phyloP scores from a whole-genome alignment of 2,329 filamentous ascomycete species.

The Aspergillus ochraceoroseus region DNA sequence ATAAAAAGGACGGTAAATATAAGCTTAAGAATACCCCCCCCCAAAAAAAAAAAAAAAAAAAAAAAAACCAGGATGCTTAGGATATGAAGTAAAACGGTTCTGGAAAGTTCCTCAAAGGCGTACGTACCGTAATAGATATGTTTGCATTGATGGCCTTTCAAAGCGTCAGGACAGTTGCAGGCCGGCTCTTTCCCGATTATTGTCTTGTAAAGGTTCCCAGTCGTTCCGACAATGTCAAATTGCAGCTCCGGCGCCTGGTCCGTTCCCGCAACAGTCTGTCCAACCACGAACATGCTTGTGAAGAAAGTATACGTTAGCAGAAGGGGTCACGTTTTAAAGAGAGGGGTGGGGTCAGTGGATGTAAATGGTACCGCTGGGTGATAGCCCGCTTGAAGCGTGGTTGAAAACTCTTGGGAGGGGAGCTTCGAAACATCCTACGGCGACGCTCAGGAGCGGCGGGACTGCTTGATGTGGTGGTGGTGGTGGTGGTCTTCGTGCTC shows the following conservation, averaged over 20 bases:
- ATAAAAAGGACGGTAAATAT: constrained; percentile 7
- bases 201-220: constrained; percentile 60
- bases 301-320: background rate
- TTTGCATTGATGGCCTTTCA: constrained; percentile 58
- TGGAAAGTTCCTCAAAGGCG: background rate
- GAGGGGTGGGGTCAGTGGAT: background rate
- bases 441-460: constrained; percentile 43
- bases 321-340: background rate
- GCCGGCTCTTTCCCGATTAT: constrained; percentile 49
- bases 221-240: constrained; percentile 56
- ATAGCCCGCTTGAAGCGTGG: constrained; percentile 47
- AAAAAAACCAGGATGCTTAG: constrained; percentile 11
- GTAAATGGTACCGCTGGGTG: constrained; percentile 41
- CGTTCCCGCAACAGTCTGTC: constrained; percentile 45
- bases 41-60: constrained; percentile 13
- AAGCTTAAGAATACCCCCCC: constrained; percentile 6
- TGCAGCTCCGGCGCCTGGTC: constrained; percentile 47
- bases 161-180: constrained; percentile 54
- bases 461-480: too few species aligned
- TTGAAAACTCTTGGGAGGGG: constrained; percentile 46
- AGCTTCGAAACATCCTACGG: constrained; percentile 38
- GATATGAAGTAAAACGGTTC: background rate
- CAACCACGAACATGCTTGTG: constrained; percentile 53
- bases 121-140: constrained; percentile 55
- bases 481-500: constrained; percentile 17